Base-by-base conservation (phyloP, 1,139 yeast genomes). In the Eremothecium sinecaudum region DNA sequence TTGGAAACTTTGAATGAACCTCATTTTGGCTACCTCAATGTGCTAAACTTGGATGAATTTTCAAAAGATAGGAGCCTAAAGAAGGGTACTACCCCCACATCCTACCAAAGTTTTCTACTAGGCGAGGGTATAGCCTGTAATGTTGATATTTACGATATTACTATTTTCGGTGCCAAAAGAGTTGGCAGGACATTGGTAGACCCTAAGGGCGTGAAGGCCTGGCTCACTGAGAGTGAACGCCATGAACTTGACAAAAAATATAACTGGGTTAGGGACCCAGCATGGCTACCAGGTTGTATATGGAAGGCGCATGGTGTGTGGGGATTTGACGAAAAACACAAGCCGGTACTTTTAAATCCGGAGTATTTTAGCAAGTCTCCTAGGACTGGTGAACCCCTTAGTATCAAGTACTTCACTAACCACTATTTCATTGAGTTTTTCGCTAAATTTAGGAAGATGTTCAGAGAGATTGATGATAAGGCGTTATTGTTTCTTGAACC, bases 1-100 rank as follows among this genome's bases (percentile, higher is more conserved):
- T 69, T 84, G 52, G 98, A 87, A 59, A 72, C 83, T 33, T 58
- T 87, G 64, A 87, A 87, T 54, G 98, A 87, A 55, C 97, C 97
- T 2, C 80, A 75, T 46, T 50, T 61, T 36, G 90, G 92, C 0
- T 64, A 72, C 36, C 63, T 75, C 32, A 84, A 83, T 1, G 66
- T 66, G 33, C 58, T 59, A 1, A 61, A 75, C 48, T 53, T 79
- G 32, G 61, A 59, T 3, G 42, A 47, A 2, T 48, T 74, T 14
- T 79, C 86, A 0, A 62, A 61, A 5, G 55, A 58, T 12, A 79
- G 78, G 44, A 74, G 74, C 37, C 59, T 79, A 32, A 64, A 77
- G 33, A 64, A 79, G 0, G 81, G 81, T 2, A 72, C 81, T 0
- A 72, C 81, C 0, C 90, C 92, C 0, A 75, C 82, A 0, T 71